Base-by-base conservation (phyloP, 148 eudicot genomes). In the Nepenthes mirabilis region DNA sequence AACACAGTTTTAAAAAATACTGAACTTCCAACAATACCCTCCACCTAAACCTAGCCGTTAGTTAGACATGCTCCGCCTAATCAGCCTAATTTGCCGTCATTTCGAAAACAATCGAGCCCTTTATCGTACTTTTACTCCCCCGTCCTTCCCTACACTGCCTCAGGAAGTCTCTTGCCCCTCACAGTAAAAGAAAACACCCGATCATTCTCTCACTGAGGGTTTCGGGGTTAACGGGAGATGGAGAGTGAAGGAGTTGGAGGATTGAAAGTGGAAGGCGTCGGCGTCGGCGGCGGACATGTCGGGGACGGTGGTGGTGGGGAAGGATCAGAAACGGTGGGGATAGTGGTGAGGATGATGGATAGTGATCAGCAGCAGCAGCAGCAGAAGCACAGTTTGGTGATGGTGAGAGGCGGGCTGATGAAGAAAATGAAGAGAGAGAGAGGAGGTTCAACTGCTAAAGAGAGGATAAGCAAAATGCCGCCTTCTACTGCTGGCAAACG, bases 401-500 rank as follows among this genome's bases (percentile, higher is more conserved):
- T 32, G 32, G 37, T 52, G 60, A 54, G 68, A 34, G 68, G 12
- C 54, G 37, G 32, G n/a, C 14, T 50, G 23, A 13, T 75, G 75
- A 94, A 89, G 76, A 79, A 75, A 60, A 82, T 80, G 14, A 94
- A 81, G 78, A 81, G 80, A 66, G 95, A 90, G 73, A 70, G 95
- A 43, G 86, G 40, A 49, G 82, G 99, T 1, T 89, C 95, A 32
- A 94, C 99, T 6, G 99, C 99, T 14, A 94, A 94, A 49, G 97
- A 94, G 68, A 81, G 99, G 60, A 89, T 94, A 68, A 94, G 99
- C 65, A 86, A 82, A 74, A 94, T 94, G 99, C 86, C 99, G 14
- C 99, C 99, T 64, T 94, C 82, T 48, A 87, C 97, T 59, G 99
- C 99, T 56, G 99, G 99, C 56, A 94, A 94, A 51, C 97, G 99